phyloP scores from a whole-genome alignment of 805 yeast species.

The Yamadazyma laniorum region DNA sequence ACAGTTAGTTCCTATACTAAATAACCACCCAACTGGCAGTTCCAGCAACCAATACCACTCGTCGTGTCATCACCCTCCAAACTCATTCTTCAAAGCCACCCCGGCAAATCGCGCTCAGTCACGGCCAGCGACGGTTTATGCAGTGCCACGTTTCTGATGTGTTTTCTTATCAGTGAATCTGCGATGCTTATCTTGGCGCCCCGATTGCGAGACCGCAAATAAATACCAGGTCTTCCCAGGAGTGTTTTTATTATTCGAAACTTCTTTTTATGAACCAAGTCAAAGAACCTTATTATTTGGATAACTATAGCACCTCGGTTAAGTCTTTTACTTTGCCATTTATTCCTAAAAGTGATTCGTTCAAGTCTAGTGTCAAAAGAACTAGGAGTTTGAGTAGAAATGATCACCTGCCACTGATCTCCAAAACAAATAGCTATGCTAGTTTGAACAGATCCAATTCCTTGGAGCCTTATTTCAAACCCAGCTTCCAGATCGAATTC shows the following conservation, averaged over 20 bases:
- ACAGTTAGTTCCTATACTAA: no score
- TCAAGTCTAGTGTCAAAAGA: slow-evolving; percentile 9
- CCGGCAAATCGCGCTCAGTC: no score
- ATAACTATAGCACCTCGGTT: slow-evolving; percentile 14
- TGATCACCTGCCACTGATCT: neutral
- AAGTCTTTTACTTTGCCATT: slow-evolving; percentile 14
- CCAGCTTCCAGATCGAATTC: slow-evolving; percentile 8
- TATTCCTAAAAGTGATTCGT: slow-evolving; percentile 13
- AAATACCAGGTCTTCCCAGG: no score
- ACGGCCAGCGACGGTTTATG: no score
- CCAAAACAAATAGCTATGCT: neutral
- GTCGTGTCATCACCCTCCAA: no score
- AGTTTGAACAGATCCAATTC: slow-evolving; percentile 12
- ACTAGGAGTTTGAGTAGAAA: slow-evolving; percentile 1
- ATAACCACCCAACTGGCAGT: no score
- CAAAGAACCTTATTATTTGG: slow-evolving; percentile 17
- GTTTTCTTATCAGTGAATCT: neutral
- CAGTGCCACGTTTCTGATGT: neutral
- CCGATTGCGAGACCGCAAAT: no score
- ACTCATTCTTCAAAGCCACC: no score
- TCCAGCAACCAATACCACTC: no score
- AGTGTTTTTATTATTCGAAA: no score
- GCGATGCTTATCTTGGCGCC: neutral
- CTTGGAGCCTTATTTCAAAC: slow-evolving; percentile 17
- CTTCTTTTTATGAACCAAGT: slow-evolving; percentile 4